Base-by-base conservation (phyloP, 176 grass and related monocot species). In the Alopecurus myosuroides region DNA sequence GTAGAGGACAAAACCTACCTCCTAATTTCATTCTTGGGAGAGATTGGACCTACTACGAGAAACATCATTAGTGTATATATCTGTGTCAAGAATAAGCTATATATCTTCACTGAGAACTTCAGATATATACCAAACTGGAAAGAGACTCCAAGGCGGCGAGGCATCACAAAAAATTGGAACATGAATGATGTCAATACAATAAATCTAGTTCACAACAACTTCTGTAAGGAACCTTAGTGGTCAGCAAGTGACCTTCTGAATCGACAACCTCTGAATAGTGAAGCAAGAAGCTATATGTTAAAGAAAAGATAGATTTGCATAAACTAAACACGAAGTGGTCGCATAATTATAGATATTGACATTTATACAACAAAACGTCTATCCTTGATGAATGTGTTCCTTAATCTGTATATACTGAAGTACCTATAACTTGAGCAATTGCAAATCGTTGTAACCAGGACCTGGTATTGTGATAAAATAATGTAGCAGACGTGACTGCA, bases 11-110 rank as follows among this genome's bases (percentile, higher is more conserved):
- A 72, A 30, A 98, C 96, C 96, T 95, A 85, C 79, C 89, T 98
- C 61, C 96, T 91, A 78, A 98, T 98, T 92, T 95, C 95, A 98
- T 98, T 90, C 95, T 93, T 67, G 95, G 92, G 58, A 95, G 89
- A 31, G 96, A 98, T 48, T 77, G 87, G 61, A 94, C 96, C 96
- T 98, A 52, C n/a, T 29, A 82, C 77, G 34, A 80, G 31, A 86
- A 82, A 86, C 37, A 81, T n/a, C 41, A 80, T 87, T 39, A 85
- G 42, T 50, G 23, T n/a, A n/a, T 17, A 46, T 0, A 4, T 12
- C 48, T 29, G 10, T 31, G 34, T 78, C 2, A 76, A 87, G 61
- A 92, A 62, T 60, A 70, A 66, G 13, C 36, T 68, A 28, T 71
- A 49, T 76, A 51, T 76, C 85, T n/a, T 65, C 23, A 92, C 37